Base-by-base conservation (phyloP, 163 green algal species). In the Trebouxiophyceae sp. region DNA sequence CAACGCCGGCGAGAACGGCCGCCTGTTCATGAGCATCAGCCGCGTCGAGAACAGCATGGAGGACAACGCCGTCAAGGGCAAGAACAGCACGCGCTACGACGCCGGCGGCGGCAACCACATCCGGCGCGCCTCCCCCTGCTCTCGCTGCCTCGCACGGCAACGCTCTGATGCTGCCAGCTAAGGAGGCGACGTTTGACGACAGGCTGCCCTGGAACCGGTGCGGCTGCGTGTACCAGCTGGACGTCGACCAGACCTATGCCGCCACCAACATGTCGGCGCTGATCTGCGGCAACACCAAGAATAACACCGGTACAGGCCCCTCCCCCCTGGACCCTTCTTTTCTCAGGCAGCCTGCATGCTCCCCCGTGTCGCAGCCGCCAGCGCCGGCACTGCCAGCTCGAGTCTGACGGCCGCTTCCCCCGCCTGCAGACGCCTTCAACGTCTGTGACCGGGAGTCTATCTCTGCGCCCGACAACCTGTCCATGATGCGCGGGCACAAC, bases 171-270 rank as follows among this genome's bases (percentile, higher is more conserved):
- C n/a, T n/a, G n/a, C n/a, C n/a, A n/a, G n/a, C n/a, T n/a, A n/a
- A n/a, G n/a, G n/a, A 50, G 39, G 12, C 39, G 12, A 50, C 16
- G 39, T 50, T 50, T 50, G 39, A 50, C 39, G 16, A 26, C 28
- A 63, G 57, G 57, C 57, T 63, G 31, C 57, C 57, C 19, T 84
- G 73, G 60, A 89, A 89, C 73, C 57, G 26, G 3, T 89, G 82
- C 73, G 82, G 80, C 65, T 87, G 78, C 60, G 71, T 89, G n/a
- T 86, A 84, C 71, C n/a, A 31, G 12, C 50, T 80, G 57, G 62
- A 68, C 50, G 24, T 86, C 29, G 66, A 77, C 63, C n/a, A 30
- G 26, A 47, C 46, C 1, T 80, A 64, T 55, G 57, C 24, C 20
- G 62, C 66, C 1, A 74, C 46, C 57, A 65, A 30, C 33, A 84